Percentiles rank a stretch among this genome's conserved stretches.
These are phyloP conservation scores for Aspergillus fumigatiaffinis DNA, from an alignment of 2,329 filamentous ascomycete species.

Conservation along the genomic window DNA sequence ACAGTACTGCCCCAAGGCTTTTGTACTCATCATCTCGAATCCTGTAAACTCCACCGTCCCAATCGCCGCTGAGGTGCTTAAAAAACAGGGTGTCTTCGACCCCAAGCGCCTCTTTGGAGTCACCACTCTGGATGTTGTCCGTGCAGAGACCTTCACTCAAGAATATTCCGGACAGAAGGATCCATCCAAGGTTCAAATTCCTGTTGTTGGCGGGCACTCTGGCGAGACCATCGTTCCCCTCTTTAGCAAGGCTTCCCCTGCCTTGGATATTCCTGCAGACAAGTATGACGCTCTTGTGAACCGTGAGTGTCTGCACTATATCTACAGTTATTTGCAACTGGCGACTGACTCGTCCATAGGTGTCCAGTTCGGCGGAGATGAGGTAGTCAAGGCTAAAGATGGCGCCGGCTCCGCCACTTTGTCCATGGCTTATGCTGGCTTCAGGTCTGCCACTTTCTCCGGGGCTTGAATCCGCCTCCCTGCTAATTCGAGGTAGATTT, in stretches of 20 bases:
- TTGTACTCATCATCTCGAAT: conserved; percentile 96
- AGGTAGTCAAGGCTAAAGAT: conserved; percentile 93
- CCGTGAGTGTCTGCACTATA: conserved; percentile 49
- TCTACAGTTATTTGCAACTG: not conserved
- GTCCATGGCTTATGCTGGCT: conserved; percentile 94
- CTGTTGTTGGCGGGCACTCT: conserved; percentile 94
- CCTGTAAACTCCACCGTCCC: conserved; percentile 99
- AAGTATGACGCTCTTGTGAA: conserved; percentile 89
- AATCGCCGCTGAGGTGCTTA: conserved; percentile 94
- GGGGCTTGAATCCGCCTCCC: not conserved
- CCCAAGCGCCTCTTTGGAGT: conserved; percentile 95
- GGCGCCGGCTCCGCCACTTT: conserved; percentile 85
- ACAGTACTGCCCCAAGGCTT: conserved; percentile 86
- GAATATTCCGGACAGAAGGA: conserved; percentile 77
- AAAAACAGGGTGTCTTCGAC: conserved; percentile 89
- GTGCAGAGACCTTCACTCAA: conserved; percentile 93
- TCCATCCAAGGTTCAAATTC: conserved; percentile 77
- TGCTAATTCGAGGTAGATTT: conserved; percentile 56
- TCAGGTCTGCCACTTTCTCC: conserved; percentile 58
- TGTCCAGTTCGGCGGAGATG: conserved; percentile 96
- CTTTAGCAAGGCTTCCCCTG: conserved; percentile 84
- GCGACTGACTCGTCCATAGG: conserved; percentile 36
- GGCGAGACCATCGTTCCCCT: conserved; percentile 97
- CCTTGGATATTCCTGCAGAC: conserved; percentile 76
- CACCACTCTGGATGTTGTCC: conserved; percentile 96